phyloP scores from a whole-genome alignment of 2,329 filamentous ascomycete genomes.

The Monilinia aucupariae region DNA sequence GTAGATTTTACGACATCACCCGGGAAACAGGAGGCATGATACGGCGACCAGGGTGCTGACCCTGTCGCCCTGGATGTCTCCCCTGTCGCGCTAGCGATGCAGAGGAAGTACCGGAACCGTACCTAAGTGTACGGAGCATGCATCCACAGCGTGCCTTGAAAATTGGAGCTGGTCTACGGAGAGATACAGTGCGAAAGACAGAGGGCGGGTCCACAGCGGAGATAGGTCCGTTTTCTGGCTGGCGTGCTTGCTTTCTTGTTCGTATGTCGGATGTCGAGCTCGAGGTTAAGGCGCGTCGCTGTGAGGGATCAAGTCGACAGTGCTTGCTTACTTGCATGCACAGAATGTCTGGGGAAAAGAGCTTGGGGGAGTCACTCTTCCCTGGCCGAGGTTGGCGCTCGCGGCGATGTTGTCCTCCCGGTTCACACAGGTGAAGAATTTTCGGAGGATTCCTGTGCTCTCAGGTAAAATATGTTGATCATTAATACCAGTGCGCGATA shows the following conservation, averaged over 20 bases:
- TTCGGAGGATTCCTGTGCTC: neutral
- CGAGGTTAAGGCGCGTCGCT: conserved; percentile 1
- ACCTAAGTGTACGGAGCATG: no score
- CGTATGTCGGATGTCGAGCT: neutral
- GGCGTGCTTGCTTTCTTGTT: neutral
- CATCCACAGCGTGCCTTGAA: conserved; percentile 9
- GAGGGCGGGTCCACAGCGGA: neutral
- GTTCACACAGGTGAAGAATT: neutral
- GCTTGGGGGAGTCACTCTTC: neutral
- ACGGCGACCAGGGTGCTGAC: no score
- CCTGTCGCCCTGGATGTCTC: no score
- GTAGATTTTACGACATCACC: neutral
- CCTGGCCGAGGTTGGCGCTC: neutral
- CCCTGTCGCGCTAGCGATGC: neutral
- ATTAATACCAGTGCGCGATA: neutral
- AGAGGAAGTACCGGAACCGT: neutral
- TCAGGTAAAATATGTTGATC: neutral
- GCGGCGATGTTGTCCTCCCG: neutral
- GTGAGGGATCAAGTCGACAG: neutral
- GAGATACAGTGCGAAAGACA: neutral
- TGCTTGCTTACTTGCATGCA: neutral
- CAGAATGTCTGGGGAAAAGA: neutral
- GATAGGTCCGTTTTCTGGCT: neutral
- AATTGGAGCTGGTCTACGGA: neutral
- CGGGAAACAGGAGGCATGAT: neutral